Base-by-base conservation (phyloP, 1,284 basidiomycete species). In the Taiwanofungus camphoratus region DNA sequence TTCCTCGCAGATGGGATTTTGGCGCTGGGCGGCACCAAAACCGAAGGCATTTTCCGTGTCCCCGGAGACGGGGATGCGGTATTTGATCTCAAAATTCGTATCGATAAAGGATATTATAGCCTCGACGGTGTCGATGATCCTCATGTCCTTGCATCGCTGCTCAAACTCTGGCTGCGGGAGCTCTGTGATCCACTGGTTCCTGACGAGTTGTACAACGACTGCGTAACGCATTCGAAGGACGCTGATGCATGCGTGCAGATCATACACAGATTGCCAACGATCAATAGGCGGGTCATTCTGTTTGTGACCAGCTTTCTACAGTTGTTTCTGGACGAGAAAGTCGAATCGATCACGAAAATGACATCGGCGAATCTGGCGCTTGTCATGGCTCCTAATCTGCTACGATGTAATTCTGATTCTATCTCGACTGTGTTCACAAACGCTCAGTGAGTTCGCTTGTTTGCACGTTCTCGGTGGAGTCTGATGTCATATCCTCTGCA, bases 101-200 rank as follows among this genome's bases (percentile, higher is more conserved):
- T 95, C 51, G 91, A 95, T 61, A 77, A 83, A 50, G 92, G 92
- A 1, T 86, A 91, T 56, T 95, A 95, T 65, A 90, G 83, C 36
- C 74, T 94, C 43, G 87, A 90, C 51, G 82, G 82, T 22, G 79
- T 93, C 39, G 87, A 90, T 51, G 91, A 94, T 59, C 88, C 90
- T 1, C 84, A 93, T 54, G 84, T 93, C 36, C 80, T 90, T 2
- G 89, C 90, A 4, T 90, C 87, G 2, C 69, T 93, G 36, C 76
- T 94, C 65, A 95, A 96, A 67, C 74, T 94, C 6, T 96, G 91
- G 91, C 72, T 95, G 11, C 77, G 92, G 36, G 92, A 96, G 62
- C 77, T 95, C 13, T 78, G 82, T 55, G 87, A 92, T 52, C 92
- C 92, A 9, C 73, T 95, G 35, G 77, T 96, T 16, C 92, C 92